Base-by-base conservation (phyloP, 2,329 filamentous ascomycete species). In the Penicillium sp. region DNA sequence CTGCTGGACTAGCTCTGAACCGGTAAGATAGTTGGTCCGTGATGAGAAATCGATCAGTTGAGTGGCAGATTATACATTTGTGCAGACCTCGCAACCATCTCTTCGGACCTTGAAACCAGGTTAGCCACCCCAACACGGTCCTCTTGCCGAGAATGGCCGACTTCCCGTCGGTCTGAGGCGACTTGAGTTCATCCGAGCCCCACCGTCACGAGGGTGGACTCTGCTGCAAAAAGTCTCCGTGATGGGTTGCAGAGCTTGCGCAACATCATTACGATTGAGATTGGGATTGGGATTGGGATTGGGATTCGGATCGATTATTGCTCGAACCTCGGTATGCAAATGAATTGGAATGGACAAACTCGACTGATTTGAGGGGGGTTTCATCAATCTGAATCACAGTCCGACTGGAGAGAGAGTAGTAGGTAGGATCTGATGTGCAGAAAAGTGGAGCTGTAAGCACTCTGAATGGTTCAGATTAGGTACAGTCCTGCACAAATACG, bases 101-200 rank as follows among this genome's bases (percentile, higher is more conserved):
- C 19, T 22, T 49, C 25, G 8, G 30, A 49, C 26, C 28, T 19
- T n/a, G 28, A 14, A 19, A 51, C n/a, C 49, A 35, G 30, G 7
- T n/a, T 30, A 33, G 49, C 13, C n/a, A 48, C 25, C 6, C 33
- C 40, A 10, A 6, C 55, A 64, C 71, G 71, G 72, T 66, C 55
- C 43, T 70, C 63, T 58, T 71, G 53, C 71, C 71, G 52, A 68
- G 65, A 70, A 67, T 45, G 70, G 64, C 13, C 13, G 37, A 62
- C 53, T 56, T 48, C 70, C 70, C 69, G 70, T 68, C 63, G 67
- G 65, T 30, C 35, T 62, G 54, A 16, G 13, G 42, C 55, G 62
- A 46, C 38, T 61, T 64, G 43, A 64, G 58, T 67, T 65, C 63
- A 51, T 62, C 66, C 66, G 66, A 61, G 65, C 63, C 56, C 66